Conservation (phyloP, 148 eudicot species). For the Agrostemma githago region DNA sequence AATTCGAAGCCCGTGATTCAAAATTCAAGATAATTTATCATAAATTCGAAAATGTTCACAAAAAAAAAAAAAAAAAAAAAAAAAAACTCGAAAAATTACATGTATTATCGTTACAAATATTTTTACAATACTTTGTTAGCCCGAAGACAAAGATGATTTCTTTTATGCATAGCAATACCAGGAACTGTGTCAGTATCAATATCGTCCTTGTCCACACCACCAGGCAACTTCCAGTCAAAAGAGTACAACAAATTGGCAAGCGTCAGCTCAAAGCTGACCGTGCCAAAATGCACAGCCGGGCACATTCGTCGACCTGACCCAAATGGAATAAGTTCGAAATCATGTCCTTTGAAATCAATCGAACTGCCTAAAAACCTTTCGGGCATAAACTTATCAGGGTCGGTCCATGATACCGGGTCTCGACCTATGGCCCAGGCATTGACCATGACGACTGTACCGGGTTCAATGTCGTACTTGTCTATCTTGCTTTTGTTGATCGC, state of each 20-base stretch:
- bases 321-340: slow-evolving; percentile 35
- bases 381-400: slow-evolving; percentile 27
- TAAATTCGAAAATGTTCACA: too few relatives aligned
- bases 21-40: too few relatives aligned
- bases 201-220: slow-evolving; percentile 26
- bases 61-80: too few relatives aligned
- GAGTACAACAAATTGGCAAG: slow-evolving; percentile 35
- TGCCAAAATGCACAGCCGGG: slow-evolving; percentile 35
- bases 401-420: slow-evolving; percentile 32
- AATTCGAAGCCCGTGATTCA: too few relatives aligned
- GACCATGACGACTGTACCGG: slow-evolving; percentile 27
- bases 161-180: slow-evolving; percentile 39
- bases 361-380: slow-evolving; percentile 32
- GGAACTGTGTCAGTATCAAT: slow-evolving; percentile 30
- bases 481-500: slow-evolving; percentile 21
- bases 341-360: slow-evolving; percentile 30
- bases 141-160: slow-evolving; percentile 10
- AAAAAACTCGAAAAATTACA: too few relatives aligned
- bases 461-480: slow-evolving; percentile 30
- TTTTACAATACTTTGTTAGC: not conserved
- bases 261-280: slow-evolving; percentile 27
- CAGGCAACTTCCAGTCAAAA: slow-evolving; percentile 43
- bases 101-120: too few relatives aligned
- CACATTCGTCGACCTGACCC: slow-evolving; percentile 44
- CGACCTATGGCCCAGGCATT: slow-evolving; percentile 34